Percentiles rank a stretch among this genome's conserved stretches.
phyloP scores from a whole-genome alignment of 345 rosid genomes.

The Populus alba region DNA sequence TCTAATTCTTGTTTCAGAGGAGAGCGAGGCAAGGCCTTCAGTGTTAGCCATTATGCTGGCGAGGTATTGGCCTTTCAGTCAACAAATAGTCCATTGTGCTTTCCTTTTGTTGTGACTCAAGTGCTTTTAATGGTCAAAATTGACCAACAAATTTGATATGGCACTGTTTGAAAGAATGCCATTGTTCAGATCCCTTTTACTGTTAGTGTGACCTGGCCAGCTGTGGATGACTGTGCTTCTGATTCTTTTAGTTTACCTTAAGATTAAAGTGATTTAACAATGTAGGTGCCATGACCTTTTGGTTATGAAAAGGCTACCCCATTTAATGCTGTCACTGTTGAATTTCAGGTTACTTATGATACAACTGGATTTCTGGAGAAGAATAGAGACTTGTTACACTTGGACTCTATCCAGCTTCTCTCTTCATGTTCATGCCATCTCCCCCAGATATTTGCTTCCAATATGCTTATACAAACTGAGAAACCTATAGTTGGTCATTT shows the following conservation, averaged over 20 bases:
- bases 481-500: slow-evolving; percentile 77
- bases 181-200: neutral
- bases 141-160: neutral
- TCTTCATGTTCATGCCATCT: slow-evolving; percentile 85
- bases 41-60: slow-evolving; percentile 91
- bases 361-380: slow-evolving; percentile 94
- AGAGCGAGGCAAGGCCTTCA: slow-evolving; percentile 74
- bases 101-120: neutral
- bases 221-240: neutral
- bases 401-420: slow-evolving; percentile 90
- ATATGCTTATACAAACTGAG: slow-evolving; percentile 73
- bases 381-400: slow-evolving; percentile 87
- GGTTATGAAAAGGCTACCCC: slow-evolving; percentile 13
- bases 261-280: neutral
- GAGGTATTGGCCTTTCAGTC: slow-evolving; percentile 55
- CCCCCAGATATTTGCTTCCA: slow-evolving; percentile 87
- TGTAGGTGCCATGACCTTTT: neutral
- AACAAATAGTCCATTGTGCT: neutral
- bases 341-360: slow-evolving; percentile 78
- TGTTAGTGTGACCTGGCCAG: neutral
- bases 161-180: neutral
- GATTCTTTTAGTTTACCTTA: neutral
- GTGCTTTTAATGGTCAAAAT: neutral
- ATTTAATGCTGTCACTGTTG: slow-evolving; percentile 28
- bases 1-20: slow-evolving; percentile 78